phyloP scores from a whole-genome alignment of 352 stramenopile genomes.

The Globisporangium cylindrosporum region DNA sequence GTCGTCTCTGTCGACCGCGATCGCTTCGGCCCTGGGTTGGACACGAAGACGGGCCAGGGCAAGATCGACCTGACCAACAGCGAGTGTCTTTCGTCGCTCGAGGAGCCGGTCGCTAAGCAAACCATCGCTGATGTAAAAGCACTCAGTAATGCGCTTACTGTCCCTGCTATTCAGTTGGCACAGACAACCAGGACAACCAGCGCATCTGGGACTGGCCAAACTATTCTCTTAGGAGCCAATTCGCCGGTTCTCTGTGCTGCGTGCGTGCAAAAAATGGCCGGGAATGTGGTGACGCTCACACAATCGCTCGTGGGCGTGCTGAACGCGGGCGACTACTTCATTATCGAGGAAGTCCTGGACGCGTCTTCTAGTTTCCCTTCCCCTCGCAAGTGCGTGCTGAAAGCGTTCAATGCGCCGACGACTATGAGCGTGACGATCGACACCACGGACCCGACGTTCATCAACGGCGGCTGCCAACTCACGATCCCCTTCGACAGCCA shows the following conservation, averaged over 20 bases:
- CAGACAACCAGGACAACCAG: constrained; percentile 24
- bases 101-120: constrained; percentile 40
- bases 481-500: constrained; percentile 43
- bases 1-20: constrained; percentile 27
- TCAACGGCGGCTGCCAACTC: constrained; percentile 39
- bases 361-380: not conserved
- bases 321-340: constrained; percentile 39
- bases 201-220: constrained; percentile 17
- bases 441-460: constrained; percentile 20
- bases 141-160: constrained; percentile 25
- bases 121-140: constrained; percentile 38
- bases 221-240: constrained; percentile 25
- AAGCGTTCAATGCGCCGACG: constrained; percentile 13
- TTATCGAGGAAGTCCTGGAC: constrained; percentile 55
- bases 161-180: constrained; percentile 42
- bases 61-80: constrained; percentile 50
- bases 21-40: constrained; percentile 52
- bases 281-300: constrained; percentile 41
- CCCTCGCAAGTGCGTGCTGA: constrained; percentile 48
- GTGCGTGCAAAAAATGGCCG: constrained; percentile 58
- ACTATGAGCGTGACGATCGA: constrained; percentile 31
- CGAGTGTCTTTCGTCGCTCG: constrained; percentile 46
- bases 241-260: constrained; percentile 42
- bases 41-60: constrained; percentile 44
- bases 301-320: constrained; percentile 24